Conservation (phyloP, 2,329 filamentous ascomycete species). For the Byssoonygena ceratinophila region DNA sequence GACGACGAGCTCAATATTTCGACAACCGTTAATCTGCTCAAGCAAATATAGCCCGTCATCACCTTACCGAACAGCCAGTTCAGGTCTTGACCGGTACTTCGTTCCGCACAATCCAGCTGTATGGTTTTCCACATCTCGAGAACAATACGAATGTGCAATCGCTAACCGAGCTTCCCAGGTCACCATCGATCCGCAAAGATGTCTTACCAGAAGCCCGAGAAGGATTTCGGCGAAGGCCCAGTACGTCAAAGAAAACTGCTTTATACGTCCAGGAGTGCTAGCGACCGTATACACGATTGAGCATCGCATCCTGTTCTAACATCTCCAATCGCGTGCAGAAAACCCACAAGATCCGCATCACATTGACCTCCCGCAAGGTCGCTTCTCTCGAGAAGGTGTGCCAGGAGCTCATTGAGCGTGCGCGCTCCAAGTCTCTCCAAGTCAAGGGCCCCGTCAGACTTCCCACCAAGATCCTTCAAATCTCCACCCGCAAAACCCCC, state of each 20-base stretch:
- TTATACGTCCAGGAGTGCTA: not conserved
- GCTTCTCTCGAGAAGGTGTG: slow-evolving; percentile 95
- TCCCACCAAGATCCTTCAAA: slow-evolving; percentile 91
- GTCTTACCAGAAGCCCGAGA: slow-evolving; percentile 93
- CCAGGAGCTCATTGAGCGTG: slow-evolving; percentile 94
- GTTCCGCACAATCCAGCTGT: not conserved
- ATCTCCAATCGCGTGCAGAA: slow-evolving; percentile 43
- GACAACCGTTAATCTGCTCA: not conserved
- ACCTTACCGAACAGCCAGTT: slow-evolving; percentile 67
- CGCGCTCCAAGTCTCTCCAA: slow-evolving; percentile 94
- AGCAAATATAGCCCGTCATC: slow-evolving; percentile 48
- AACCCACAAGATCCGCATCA: slow-evolving; percentile 98
- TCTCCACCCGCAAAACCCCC: slow-evolving; percentile 97
- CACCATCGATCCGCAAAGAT: slow-evolving; percentile 45
- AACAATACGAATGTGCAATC: not conserved
- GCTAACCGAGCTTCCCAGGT: not conserved
- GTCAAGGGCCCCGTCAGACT: slow-evolving; percentile 98
- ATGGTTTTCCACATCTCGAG: not conserved
- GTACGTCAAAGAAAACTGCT: slow-evolving; percentile 42
- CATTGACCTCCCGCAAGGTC: slow-evolving; percentile 90
- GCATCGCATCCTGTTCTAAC: too few species aligned
- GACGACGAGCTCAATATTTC: not conserved
- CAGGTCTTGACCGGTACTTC: slow-evolving; percentile 65
- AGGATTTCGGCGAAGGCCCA: slow-evolving; percentile 82
- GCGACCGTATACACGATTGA: too few species aligned